Conservation (phyloP, 257 asterid genomes). For the Solanum megistacrolobum region DNA sequence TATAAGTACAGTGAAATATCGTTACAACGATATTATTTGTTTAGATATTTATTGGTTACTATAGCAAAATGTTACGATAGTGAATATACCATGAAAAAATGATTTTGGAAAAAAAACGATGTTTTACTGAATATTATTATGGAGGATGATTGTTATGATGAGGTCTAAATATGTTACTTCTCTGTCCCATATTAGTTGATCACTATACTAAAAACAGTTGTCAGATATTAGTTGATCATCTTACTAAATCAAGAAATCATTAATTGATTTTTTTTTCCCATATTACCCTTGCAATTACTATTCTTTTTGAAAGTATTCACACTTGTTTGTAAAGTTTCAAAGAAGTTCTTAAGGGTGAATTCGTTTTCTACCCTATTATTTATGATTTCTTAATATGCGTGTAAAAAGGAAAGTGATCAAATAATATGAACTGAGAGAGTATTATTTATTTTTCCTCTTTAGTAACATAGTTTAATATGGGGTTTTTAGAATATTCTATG, state of each 20-base stretch:
- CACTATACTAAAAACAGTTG: background rate
- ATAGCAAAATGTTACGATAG: background rate
- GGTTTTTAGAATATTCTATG: background rate
- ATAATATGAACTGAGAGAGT: too few species aligned
- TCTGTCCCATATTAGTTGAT: too few species aligned
- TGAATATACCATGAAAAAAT: background rate
- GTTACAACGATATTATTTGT: background rate
- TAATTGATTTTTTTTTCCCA: too few species aligned
- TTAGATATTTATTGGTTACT: background rate
- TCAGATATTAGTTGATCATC: background rate
- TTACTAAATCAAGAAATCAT: background rate
- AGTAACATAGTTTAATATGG: background rate
- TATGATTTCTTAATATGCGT: background rate
- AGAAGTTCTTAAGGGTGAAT: background rate
- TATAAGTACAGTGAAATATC: background rate
- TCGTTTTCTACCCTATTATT: too few species aligned
- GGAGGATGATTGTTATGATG: background rate
- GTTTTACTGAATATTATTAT: background rate
- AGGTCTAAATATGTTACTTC: background rate
- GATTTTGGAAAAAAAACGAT: background rate
- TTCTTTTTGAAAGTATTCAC: background rate
- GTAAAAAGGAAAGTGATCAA: background rate
- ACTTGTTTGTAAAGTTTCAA: background rate
- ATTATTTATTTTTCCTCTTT: background rate
- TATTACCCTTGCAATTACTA: background rate